These are phyloP conservation scores for Hibiscus tridactylites DNA, from an alignment of 345 rosid species.

Conservation along the genomic window DNA sequence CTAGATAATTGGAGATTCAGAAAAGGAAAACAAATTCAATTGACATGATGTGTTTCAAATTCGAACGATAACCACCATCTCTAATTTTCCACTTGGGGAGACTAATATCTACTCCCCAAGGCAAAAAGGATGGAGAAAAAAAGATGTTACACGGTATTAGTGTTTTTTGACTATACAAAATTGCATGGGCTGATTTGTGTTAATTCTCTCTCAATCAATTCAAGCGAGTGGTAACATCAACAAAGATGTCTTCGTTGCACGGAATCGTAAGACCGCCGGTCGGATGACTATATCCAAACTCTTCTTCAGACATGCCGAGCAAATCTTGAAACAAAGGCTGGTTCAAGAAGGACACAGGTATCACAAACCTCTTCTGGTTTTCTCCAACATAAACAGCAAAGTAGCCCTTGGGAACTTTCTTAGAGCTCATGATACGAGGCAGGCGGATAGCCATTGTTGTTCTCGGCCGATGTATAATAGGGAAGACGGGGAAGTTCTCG, in stretches of 20 bases:
- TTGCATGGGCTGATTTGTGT: not conserved
- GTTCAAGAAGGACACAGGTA: conserved; percentile 27
- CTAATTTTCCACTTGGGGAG: not conserved
- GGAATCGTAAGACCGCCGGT: too few species aligned
- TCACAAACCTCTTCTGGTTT: conserved; percentile 28
- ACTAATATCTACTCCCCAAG: not conserved
- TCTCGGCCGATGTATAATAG: not conserved
- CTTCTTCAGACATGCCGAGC: conserved; percentile 28
- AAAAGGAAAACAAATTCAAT: too few species aligned
- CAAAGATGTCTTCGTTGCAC: conserved; percentile 2
- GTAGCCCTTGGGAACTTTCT: conserved; percentile 12
- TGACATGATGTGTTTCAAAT: not conserved
- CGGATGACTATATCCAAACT: conserved; percentile 20
- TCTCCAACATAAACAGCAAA: conserved; percentile 22
- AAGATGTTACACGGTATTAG: not conserved
- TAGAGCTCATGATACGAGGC: conserved; percentile 2
- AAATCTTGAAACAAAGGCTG: conserved; percentile 26
- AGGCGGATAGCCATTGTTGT: not conserved
- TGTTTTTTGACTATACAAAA: conserved; percentile 1
- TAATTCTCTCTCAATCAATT: not conserved
- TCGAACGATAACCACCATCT: not conserved
- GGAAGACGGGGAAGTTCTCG: not conserved
- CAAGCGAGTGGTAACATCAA: not conserved
- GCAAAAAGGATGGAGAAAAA: conserved; percentile 1
- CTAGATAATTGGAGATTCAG: not conserved